Base-by-base conservation (phyloP, 768 basidiomycete species). In the Coprinopsis strossmayeri region DNA sequence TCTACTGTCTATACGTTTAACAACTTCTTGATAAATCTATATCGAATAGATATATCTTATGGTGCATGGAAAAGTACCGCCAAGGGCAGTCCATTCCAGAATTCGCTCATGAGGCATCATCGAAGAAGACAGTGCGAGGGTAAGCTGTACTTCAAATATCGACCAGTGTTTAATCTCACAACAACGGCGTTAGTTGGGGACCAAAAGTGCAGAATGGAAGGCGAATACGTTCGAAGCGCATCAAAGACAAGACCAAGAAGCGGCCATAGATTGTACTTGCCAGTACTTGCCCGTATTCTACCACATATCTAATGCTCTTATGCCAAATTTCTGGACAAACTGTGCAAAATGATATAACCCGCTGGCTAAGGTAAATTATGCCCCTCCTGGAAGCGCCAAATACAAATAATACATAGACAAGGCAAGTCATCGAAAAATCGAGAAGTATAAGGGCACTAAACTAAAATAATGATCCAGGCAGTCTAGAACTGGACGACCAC, bases 41-140 rank as follows among this genome's bases (percentile, higher is more conserved):
- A 37, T 25, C 5, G 23, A 17, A 13, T 55, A 91, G 90, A 59
- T 92, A 92, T 57, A 79, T 91, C 49, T 67, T 91, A 5, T 91
- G 88, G 90, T 82, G 82, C 56, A 81, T 89, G 81, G 80, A 87
- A 59, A 91, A 88, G 59, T 92, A 74, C 62, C 74, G 87, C 21
- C 68, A 69, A 45, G 81, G 78, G 1, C 57, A 69, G 23, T 67
- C 79, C 1, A 69, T 86, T 2, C 60, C 69, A 17, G 71, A 74
- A 7, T 87, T 88, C 61, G 81, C 82, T 4, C 78, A 87, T 55
- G 78, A 81, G 45, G 62, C 74, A 10, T 76, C 61, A 56, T 77
- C 84, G n/a, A 85, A 79, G 65, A 91, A 88, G 70, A 86, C 76
- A 53, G 73, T 84, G 59, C 74, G 90, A 70, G 88, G 88, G 90